Evolutionary conservation across 148 eudicot genomes (phyloP), one percentile per base, ranked within the genome.

Genomic region (Pouteria glomerata): DNA sequence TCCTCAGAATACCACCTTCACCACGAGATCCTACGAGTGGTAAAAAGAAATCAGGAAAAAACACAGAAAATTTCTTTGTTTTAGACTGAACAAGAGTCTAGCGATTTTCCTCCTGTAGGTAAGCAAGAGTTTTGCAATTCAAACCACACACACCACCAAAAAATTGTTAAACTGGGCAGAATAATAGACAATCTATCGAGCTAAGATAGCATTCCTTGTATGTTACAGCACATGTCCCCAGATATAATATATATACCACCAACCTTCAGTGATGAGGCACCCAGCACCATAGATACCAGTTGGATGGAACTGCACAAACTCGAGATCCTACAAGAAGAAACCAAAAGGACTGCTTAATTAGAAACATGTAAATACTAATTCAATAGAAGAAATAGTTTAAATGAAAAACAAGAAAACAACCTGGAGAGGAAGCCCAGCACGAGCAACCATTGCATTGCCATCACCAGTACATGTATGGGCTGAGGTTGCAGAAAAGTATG

Each of bases 401-500:
- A 55, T 7, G 26, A 29, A 29, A 33, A 47, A 30, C 23, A 57
- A 30, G n/a, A 57, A 39, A 60, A 19, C 48, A 53, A 89, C 98
- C 98, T 93, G 81, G 71, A 90, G 81, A 19, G 98, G 94, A 48
- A 96, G 82, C 53, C 99, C 99, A 68, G 97, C 99, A 79, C 99
- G 99, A 42, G 99, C 88, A 81, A 88, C 99, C 99, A 96, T 96
- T 60, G 94, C 97, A 84, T 87, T 90, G 30, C 99, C 99, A 85
- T 96, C 99, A 73, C 99, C 99, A 26, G 99, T 96, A 88, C 99
- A 89, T 34, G 97, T 95, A 79, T 95, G 97, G 42, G 97, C 97
- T 69, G 97, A 96, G 45, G 99, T 96, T 69, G 97, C 99, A 74
- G 99, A 96, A 68, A 96, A 92, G 82, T 96, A 92, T 59, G 99